Base-by-base conservation (phyloP, 1,139 yeast genomes). In the Sugiyamaella xylanicola region DNA sequence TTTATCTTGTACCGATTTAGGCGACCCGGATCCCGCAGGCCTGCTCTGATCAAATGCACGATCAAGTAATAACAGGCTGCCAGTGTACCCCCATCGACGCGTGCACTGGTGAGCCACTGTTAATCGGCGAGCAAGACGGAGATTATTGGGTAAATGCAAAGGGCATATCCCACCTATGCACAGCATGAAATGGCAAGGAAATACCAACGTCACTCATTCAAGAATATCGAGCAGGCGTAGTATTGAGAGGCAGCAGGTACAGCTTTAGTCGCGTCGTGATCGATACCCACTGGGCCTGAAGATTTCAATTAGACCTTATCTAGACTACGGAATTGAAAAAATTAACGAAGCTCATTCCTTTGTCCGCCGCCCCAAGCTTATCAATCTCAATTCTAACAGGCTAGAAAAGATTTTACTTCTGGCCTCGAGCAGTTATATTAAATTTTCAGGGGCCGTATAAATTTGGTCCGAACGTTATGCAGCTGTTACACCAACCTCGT, bases 401-500 rank as follows among this genome's bases (percentile, higher is more conserved):
- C 29, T 5, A 25, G 9, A 25, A 25, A 25, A n/a, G 13, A 32
- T 32, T n/a, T 8, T n/a, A 32, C 37, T n/a, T 32, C 13, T 8
- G 13, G 15, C 37, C 13, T 15, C 15, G 15, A n/a, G 37, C 15
- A 32, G 37, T 8, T 13, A 32, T 8, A 25, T n/a, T 4, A 32
- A 43, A 15, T 15, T 45, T 45, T 45, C 48, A 45, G 48, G 40
- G 48, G 48, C 48, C 27, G 8, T 2, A 32, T 45, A 17, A 21
- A 22, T 29, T 45, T 45, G 48, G 48, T 20, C 48, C 20, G 29
- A 45, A 17, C 48, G 48, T 45, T 45, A 45, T 45, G 48, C 40
- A 35, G 35, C 48, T 16, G 40, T 19, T n/a, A 29, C n/a, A 17
- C 17, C 37, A 13, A 19, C 19, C 48, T 11, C 29, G 37, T 45